Percentiles rank a stretch among this genome's conserved stretches.
phyloP scores from a whole-genome alignment of 2,329 filamentous ascomycete species.

The Alternaria alternata region DNA sequence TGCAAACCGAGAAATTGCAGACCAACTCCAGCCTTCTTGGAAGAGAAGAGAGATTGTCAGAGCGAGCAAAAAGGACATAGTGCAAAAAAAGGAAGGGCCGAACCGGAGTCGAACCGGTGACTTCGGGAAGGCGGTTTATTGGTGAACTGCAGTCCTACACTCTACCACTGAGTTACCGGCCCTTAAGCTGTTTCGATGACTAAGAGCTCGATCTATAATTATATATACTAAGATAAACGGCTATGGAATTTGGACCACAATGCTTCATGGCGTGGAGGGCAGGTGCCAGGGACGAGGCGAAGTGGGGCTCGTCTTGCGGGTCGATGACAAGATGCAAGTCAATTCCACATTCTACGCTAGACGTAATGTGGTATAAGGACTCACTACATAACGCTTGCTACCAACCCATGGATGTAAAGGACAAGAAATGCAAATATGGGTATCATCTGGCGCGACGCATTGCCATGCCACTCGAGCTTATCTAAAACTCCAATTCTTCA shows the following conservation, averaged over 20 bases:
- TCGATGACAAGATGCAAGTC: not conserved
- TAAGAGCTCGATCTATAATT: rapidly evolving
- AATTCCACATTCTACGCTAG: not conserved
- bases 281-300: not conserved
- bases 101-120: conserved; percentile 11
- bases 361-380: too few relatives aligned
- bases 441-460: not conserved
- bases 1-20: too few relatives aligned
- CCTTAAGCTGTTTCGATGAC: conserved; percentile 3
- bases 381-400: too few relatives aligned
- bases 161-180: conserved; percentile 14
- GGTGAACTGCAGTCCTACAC: conserved; percentile 9
- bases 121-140: conserved; percentile 3
- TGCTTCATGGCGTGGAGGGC: not conserved
- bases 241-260: too few relatives aligned
- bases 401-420: too few relatives aligned
- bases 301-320: not conserved
- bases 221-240: rapidly evolving
- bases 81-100: not conserved
- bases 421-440: not conserved
- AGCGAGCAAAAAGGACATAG: too few relatives aligned
- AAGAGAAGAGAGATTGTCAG: too few relatives aligned
- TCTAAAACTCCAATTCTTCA: conserved; percentile 69
- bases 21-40: too few relatives aligned
- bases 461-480: not conserved